Percentiles rank a stretch among this genome's conserved stretches.
Conservation (phyloP, 1,139 yeast species). For the Zhuliangozyma parablackwelliae region DNA sequence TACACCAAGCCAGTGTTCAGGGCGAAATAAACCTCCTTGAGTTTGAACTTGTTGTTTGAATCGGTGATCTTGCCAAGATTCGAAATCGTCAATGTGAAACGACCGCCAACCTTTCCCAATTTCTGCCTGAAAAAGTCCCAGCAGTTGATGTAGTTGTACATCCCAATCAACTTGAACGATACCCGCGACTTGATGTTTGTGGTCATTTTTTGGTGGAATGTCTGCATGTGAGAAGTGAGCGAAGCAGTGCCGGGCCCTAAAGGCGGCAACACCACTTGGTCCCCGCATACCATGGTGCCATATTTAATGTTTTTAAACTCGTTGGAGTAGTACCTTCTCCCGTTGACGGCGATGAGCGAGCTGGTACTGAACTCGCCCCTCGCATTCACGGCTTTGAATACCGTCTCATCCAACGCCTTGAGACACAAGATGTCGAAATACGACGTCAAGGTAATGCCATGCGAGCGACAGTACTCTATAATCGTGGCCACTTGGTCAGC, state of each 20-base stretch:
- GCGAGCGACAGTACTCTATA: slow-evolving; percentile 13
- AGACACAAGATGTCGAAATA: slow-evolving; percentile 18
- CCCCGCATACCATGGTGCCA: slow-evolving; percentile 19
- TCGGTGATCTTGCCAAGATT: slow-evolving; percentile 17
- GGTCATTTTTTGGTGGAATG: slow-evolving; percentile 12
- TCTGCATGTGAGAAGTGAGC: slow-evolving; percentile 8
- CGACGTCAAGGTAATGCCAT: slow-evolving; percentile 25
- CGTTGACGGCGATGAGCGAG: slow-evolving; percentile 20
- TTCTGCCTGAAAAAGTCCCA: slow-evolving; percentile 10
- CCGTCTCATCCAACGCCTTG: slow-evolving; percentile 20
- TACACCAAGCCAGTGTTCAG: slow-evolving; percentile 18
- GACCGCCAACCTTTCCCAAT: slow-evolving; percentile 9
- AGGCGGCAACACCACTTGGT: slow-evolving; percentile 11
- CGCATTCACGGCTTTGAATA: slow-evolving; percentile 11
- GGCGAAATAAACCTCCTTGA: slow-evolving; percentile 17
- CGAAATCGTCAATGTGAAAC: slow-evolving; percentile 17
- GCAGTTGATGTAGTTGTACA: slow-evolving; percentile 12
- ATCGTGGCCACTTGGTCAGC: slow-evolving; percentile 11
- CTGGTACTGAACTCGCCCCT: slow-evolving; percentile 11
- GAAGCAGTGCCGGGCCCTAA: slow-evolving; percentile 3
- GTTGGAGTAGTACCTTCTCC: slow-evolving; percentile 23
- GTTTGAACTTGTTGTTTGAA: slow-evolving; percentile 7
- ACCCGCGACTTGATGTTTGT: slow-evolving; percentile 9
- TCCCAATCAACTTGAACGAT: slow-evolving; percentile 14
- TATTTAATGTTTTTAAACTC: slow-evolving; percentile 13